Conservation (phyloP, 306 rosid genomes). For the Cucurbita ficifolia region DNA sequence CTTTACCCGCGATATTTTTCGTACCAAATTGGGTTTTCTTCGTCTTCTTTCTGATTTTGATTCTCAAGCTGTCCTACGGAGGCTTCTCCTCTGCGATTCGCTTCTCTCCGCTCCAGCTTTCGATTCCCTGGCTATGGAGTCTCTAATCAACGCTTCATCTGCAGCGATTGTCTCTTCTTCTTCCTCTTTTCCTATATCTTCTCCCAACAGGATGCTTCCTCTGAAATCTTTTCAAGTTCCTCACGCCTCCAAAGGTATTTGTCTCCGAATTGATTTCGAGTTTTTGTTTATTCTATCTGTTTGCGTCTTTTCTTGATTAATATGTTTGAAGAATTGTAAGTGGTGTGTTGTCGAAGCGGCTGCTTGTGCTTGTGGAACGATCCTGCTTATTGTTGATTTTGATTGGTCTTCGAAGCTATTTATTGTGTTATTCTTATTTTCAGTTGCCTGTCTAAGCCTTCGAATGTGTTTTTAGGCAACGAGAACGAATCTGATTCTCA, state of each 20-base stretch:
- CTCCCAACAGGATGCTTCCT: background rate
- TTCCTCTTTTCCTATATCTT: background rate
- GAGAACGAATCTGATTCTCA: slow-evolving; percentile 1
- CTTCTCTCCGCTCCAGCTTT: background rate
- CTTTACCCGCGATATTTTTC: background rate
- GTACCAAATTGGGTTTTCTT: no score
- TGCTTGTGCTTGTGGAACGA: background rate
- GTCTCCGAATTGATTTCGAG: background rate
- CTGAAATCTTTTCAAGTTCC: background rate
- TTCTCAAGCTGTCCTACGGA: background rate
- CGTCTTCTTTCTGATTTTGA: background rate
- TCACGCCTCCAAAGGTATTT: slow-evolving; percentile 1
- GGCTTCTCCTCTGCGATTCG: background rate
- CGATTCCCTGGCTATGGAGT: background rate
- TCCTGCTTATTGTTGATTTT: background rate
- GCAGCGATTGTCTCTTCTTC: slow-evolving; percentile 4
- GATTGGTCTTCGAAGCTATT: background rate
- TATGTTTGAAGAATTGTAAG: background rate
- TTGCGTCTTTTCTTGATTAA: background rate
- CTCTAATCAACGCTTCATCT: background rate
- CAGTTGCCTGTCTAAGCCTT: background rate
- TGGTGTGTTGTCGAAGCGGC: background rate
- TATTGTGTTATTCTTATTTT: background rate
- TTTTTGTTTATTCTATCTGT: background rate
- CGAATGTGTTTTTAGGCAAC: background rate